These are phyloP conservation scores for Erucastrum elatum DNA, from an alignment of 345 rosid species.

Conservation along the genomic window DNA sequence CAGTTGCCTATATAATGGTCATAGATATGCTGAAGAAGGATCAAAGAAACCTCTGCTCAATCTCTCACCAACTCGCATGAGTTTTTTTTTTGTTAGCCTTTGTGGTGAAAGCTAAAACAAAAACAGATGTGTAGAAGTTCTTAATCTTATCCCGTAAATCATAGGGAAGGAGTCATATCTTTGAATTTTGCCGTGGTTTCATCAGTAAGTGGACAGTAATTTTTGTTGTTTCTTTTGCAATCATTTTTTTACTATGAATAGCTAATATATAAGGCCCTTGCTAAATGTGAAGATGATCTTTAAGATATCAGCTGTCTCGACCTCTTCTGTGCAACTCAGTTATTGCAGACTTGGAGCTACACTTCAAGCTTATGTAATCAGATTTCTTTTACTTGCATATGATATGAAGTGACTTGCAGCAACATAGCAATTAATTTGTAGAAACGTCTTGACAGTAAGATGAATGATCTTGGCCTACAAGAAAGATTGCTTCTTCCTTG, in stretches of 20 bases:
- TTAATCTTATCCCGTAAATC: constrained; percentile 10
- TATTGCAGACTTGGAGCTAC: constrained; percentile 60
- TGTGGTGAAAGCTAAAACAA: constrained; percentile 7
- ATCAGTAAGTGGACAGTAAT: neutral
- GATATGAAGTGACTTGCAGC: neutral
- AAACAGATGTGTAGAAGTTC: neutral
- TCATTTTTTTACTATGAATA: constrained; percentile 17
- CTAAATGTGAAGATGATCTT: constrained; percentile 60
- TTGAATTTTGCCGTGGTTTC: constrained; percentile 33
- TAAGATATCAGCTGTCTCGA: constrained; percentile 44
- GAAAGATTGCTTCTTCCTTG: neutral
- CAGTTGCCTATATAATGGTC: neutral
- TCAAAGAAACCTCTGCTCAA: constrained; percentile 58
- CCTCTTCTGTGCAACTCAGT: constrained; percentile 70
- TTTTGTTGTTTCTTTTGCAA: neutral
- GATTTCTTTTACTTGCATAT: neutral
- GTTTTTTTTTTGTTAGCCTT: constrained; percentile 36
- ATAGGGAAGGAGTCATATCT: constrained; percentile 72
- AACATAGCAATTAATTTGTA: neutral
- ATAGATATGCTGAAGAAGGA: too few species aligned
- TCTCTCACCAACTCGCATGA: constrained; percentile 60
- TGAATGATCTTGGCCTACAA: neutral
- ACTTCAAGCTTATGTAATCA: constrained; percentile 57
- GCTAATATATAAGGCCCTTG: constrained; percentile 31
- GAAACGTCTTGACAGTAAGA: neutral